Base-by-base conservation (phyloP, 768 basidiomycete species). In the Pleurotus platypus region DNA sequence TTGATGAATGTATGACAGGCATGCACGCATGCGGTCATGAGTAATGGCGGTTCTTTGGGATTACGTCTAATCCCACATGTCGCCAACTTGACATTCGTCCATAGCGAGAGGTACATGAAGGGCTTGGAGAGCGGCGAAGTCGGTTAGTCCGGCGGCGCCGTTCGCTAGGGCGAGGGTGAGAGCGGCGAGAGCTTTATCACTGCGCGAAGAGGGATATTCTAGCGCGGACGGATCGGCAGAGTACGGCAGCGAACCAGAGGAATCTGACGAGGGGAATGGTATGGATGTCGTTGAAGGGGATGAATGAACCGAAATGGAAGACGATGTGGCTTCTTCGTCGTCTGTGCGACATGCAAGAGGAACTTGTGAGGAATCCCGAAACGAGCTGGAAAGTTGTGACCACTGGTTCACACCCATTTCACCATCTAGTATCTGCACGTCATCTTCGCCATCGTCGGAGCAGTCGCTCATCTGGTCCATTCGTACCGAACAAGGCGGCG, bases 171-270 rank as follows among this genome's bases (percentile, higher is more conserved):
- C 84, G 2, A 87, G 68, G 30, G 73, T 75, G 27, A 86, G 74
- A 15, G 82, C 83, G 15, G 83, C 83, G 49, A 86, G 74, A 13
- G 81, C 81, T 63, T 83, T 85, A 61, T 86, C 84, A 16, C 81
- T 71, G 37, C 73, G 75, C 45, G 82, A 77, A 9, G 82, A 67
- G 16, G 72, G 60, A n/a, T 64, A 61, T 65, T 54, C 48, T 42
- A 51, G 56, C 54, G 27, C 9, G 22, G 55, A 40, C 15, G 39
- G 45, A 22, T 42, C 20, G 55, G 38, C 48, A 38, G 59, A 51
- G 42, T 11, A 22, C 8, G 64, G 60, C 16, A 63, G 63, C 6
- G 57, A 62, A n/a, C 59, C 56, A 13, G 53, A 57, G 15, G 38
- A 48, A n/a, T 38, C 51, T n/a, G 40, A 43, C 9, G 53, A 18